These are phyloP conservation scores for Spathaspora girioi DNA, from an alignment of 805 yeast species.

Conservation along the genomic window DNA sequence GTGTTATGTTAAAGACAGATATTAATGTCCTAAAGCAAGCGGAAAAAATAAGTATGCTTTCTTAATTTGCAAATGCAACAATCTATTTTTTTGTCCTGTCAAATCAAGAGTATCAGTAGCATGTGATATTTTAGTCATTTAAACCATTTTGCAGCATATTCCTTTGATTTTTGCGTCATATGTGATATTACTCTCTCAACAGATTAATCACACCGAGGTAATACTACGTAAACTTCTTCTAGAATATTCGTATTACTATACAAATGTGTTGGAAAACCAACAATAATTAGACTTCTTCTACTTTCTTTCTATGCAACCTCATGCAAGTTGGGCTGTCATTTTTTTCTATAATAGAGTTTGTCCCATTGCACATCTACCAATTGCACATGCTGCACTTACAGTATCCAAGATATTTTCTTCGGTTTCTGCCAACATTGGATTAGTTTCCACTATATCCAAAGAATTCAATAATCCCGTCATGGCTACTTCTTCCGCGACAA, in stretches of 20 bases:
- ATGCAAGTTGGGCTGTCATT: background rate
- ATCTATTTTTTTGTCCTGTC: too few relatives aligned
- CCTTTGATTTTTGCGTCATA: too few relatives aligned
- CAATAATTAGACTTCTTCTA: background rate
- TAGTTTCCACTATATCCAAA: conserved; percentile 89
- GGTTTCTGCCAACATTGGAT: conserved; percentile 80
- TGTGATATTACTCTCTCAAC: too few relatives aligned
- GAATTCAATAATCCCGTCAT: conserved; percentile 85
- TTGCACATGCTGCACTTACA: conserved; percentile 83
- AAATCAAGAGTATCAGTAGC: too few relatives aligned
- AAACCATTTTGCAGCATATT: too few relatives aligned
- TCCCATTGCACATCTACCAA: conserved; percentile 92
- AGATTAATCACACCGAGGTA: background rate
- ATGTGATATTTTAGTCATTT: too few relatives aligned
- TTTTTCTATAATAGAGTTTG: conserved; percentile 64
- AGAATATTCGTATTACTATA: too few relatives aligned
- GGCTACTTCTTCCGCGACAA: conserved; percentile 87
- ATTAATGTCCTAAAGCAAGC: too few relatives aligned
- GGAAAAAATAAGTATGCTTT: too few relatives aligned
- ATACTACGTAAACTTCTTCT: background rate
- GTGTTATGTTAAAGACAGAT: too few relatives aligned
- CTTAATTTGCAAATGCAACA: too few relatives aligned
- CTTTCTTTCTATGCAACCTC: background rate
- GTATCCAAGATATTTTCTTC: conserved; percentile 79
- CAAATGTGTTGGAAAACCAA: background rate